Evolutionary conservation across 202 grass and related monocot species (phyloP).

Genomic region (Thinopyrum obtusiflorum): DNA sequence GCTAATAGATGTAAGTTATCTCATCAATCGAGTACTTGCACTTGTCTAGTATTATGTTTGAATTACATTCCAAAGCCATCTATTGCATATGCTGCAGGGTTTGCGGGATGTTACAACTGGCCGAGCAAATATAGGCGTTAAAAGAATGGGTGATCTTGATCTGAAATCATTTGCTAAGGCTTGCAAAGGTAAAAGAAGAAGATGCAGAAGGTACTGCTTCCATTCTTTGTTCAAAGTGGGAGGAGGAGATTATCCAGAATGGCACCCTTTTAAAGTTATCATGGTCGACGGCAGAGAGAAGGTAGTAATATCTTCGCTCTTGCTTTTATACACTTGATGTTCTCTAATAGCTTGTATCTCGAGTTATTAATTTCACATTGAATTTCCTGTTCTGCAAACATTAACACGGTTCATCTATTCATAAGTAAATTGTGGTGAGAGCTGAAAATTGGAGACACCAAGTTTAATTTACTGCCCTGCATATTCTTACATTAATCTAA

Average conservation of each 20-base stretch:
- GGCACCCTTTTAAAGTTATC: constrained; percentile 62
- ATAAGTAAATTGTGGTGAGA: background rate
- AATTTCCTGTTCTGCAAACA: background rate
- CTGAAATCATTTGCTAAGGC: constrained; percentile 34
- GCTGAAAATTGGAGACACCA: background rate
- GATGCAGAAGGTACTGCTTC: constrained; percentile 36
- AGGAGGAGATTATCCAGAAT: constrained; percentile 57
- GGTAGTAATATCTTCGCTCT: background rate
- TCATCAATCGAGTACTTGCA: background rate
- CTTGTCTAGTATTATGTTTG: background rate
- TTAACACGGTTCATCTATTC: background rate
- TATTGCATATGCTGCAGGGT: constrained; percentile 39
- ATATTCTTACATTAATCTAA: background rate
- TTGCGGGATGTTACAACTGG: constrained; percentile 33
- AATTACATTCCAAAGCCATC: background rate
- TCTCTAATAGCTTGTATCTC: background rate
- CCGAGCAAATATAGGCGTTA: constrained; percentile 49
- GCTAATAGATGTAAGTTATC: constrained; percentile 48
- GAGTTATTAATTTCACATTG: background rate
- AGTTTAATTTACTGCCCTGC: background rate
- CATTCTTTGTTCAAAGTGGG: constrained; percentile 54
- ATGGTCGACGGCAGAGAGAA: constrained; percentile 16
- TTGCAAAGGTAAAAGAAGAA: constrained; percentile 29
- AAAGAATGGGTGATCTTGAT: constrained; percentile 47
- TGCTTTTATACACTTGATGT: background rate